Conservation (phyloP, 1,284 basidiomycete species). For the Exsudoporus floridanus region DNA sequence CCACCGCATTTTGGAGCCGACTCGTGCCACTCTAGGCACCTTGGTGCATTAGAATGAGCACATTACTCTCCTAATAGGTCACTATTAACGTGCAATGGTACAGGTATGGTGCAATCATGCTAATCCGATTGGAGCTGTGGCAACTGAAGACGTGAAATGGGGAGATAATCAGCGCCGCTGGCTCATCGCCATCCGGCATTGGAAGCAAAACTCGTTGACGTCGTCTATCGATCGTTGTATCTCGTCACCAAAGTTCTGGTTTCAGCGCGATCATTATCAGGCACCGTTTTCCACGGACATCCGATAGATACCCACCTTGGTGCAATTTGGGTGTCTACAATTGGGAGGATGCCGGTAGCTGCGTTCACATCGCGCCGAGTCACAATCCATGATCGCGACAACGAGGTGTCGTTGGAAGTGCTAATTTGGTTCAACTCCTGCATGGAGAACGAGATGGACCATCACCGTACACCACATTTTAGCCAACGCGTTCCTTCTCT, state of each 20-base stretch:
- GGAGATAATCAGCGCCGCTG: slow-evolving; percentile 25
- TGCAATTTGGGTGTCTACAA: slow-evolving; percentile 53
- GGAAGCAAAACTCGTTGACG: slow-evolving; percentile 57
- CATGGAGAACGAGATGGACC: slow-evolving; percentile 7
- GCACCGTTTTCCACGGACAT: slow-evolving; percentile 10
- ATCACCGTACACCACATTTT: slow-evolving; percentile 56
- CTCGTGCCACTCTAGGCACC: background rate
- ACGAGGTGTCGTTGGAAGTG: slow-evolving; percentile 73
- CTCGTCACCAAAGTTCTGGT: slow-evolving; percentile 53
- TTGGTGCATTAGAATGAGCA: slow-evolving; percentile 6
- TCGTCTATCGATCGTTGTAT: slow-evolving; percentile 55
- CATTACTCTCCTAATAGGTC: slow-evolving; percentile 9
- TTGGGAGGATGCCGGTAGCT: slow-evolving; percentile 57
- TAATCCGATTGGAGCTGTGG: slow-evolving; percentile 10
- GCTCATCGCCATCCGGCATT: slow-evolving; percentile 48
- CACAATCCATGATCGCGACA: slow-evolving; percentile 68
- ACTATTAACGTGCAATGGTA: slow-evolving; percentile 28
- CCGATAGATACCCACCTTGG: slow-evolving; percentile 44
- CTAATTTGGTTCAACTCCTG: slow-evolving; percentile 36
- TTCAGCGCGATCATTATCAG: slow-evolving; percentile 12
- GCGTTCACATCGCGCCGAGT: slow-evolving; percentile 56
- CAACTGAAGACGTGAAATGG: slow-evolving; percentile 3
- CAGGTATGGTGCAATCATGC: slow-evolving; percentile 31
- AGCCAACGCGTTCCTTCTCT: slow-evolving; percentile 73
- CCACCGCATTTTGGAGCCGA: background rate